Percentiles rank a stretch among this genome's conserved stretches.
Conservation (phyloP, 306 rosid genomes). For the Glycine soja region DNA sequence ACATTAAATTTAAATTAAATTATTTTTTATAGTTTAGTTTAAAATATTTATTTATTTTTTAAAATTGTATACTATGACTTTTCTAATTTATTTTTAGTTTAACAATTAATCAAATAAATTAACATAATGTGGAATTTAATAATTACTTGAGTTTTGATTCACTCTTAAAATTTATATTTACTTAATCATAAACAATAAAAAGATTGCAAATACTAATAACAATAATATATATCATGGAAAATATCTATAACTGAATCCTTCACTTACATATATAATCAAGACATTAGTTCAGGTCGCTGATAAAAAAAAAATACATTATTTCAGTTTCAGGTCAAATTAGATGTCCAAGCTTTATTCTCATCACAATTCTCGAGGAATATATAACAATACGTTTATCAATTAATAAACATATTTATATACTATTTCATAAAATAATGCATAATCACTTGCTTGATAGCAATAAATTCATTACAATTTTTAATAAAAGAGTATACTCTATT, state of each 20-base stretch:
- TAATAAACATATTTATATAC: background rate
- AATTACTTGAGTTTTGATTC: background rate
- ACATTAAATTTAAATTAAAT: no score
- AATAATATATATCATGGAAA: no score
- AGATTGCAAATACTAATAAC: background rate
- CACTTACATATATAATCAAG: background rate
- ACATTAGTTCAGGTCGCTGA: background rate
- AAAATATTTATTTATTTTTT: background rate
- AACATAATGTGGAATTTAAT: background rate
- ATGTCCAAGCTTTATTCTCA: background rate
- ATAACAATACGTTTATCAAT: no score
- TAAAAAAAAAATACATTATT: no score
- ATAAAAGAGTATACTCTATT: no score
- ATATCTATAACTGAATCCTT: background rate
- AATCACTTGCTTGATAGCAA: background rate
- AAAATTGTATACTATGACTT: background rate
- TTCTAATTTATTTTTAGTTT: no score
- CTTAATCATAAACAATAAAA: background rate
- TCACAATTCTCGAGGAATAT: background rate
- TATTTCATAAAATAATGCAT: background rate
- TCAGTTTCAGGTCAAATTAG: background rate
- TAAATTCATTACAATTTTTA: background rate
- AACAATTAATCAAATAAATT: background rate
- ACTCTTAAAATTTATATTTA: background rate
- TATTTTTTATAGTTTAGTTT: no score